Base-by-base conservation (phyloP, 169 alveolate genomes). In the Plasmodium vinckei region DNA sequence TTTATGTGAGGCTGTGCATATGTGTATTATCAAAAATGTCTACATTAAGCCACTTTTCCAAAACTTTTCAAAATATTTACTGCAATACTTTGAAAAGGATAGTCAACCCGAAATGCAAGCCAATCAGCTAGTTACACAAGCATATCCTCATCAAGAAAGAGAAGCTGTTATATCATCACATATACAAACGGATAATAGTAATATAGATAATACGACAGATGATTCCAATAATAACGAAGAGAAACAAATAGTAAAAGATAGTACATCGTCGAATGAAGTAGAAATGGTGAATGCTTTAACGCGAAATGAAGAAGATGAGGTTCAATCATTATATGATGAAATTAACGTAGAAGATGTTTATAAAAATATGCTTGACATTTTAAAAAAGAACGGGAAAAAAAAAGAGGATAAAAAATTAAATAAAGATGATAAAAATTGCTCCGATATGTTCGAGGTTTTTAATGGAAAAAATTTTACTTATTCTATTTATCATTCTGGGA, bases 1-100 rank as follows among this genome's bases (percentile, higher is more conserved):
- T 19, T 49, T 82, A 46, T 67, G 84, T 42, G 84, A 82, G 46
- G 90, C 82, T 3, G 90, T 82, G 12, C 59, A 82, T 70, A 46
- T 82, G 19, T 82, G 90, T 71, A 51, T 60, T 42, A 27, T 82
- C n/a, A 82, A 82, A 27, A 33, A 67, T 27, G 68, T 82, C 13
- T 67, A 82, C 47, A 70, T 82, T 17, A 68, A 60, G 51, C 67
- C 90, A 1, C 71, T 82, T 17, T 82, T 67, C 51, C 65, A 25
- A 51, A 82, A 82, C n/a, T 82, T 67, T 54, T 39, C 82, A 7
- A 82, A 82, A 47, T 17, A 19, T n/a, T 44, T 82, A 1, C 15
- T 51, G 54, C n/a, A 17, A 42, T 67, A 67, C 44, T 46, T 82
- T 46, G 70, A 53, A 57, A 13, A 69, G 51, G 17, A 21, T 2